Evolutionary conservation across 352 stramenopile genomes (phyloP), one percentile per base, ranked within the genome.

Genomic region (Pythium chondricola): DNA sequence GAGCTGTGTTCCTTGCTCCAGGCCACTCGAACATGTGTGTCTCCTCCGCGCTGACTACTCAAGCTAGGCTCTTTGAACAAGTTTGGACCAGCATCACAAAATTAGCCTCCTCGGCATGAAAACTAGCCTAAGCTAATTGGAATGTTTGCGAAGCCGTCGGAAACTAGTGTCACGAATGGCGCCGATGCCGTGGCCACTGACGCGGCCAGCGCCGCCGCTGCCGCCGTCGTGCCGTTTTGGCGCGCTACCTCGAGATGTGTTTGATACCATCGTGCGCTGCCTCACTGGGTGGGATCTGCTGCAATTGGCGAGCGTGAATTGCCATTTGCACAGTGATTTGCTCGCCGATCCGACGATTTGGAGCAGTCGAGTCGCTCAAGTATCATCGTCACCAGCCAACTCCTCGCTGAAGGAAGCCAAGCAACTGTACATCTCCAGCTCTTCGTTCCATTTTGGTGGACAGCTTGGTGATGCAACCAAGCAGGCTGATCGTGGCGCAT

Each of bases 251-350:
- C 44, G 30, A 3, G 52, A 60, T 6, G 39, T 60, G 13, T 36
- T 45, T n/a, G 43, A 49, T 18, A 39, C 18, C 20, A 39, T 60
- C 24, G 6, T 49, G 29, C 9, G 24, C 17, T 60, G 52, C 21
- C 52, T 60, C 30, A 32, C 43, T 2, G 52, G 52, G 7, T 53
- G 43, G 37, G 52, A 60, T 43, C 31, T 52, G 31, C 44, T 60
- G 22, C 36, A 25, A 38, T 44, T 60, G 26, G 31, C 52, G 21
- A 21, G 30, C 25, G 31, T 40, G n/a, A 49, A 29, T 8, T 30
- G 43, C 17, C 29, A 33, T n/a, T 60, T 53, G 42, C 44, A 49
- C 43, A n/a, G 32, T 0, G 52, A 60, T 16, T 37, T 60, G 20
- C 43, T 60, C n/a, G 52, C 31, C 10, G 43, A 60, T 13, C 26